These are phyloP conservation scores for Blastobotrys illinoisensis DNA, from an alignment of 1,139 yeast species.

Conservation along the genomic window DNA sequence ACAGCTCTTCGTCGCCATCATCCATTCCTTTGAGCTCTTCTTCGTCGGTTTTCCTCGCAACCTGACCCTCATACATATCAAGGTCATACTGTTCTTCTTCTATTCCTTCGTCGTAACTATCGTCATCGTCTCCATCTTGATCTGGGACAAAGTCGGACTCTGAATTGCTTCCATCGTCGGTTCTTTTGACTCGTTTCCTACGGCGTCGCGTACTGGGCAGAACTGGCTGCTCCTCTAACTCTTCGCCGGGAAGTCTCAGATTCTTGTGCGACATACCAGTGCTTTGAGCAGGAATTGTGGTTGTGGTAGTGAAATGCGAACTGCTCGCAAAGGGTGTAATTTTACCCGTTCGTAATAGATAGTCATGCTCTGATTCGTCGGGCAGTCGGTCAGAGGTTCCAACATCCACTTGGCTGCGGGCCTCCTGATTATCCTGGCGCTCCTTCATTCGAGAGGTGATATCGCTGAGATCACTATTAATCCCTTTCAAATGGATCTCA, in stretches of 20 bases:
- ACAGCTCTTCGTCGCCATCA: slow-evolving; percentile 70
- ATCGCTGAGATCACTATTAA: slow-evolving; percentile 58
- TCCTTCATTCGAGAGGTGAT: slow-evolving; percentile 50
- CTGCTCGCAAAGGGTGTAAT: slow-evolving; percentile 88
- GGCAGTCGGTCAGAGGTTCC: slow-evolving; percentile 39
- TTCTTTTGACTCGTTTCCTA: background rate
- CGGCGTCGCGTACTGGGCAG: background rate
- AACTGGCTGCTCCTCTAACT: slow-evolving; percentile 20
- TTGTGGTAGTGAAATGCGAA: slow-evolving; percentile 41
- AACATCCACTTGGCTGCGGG: slow-evolving; percentile 11
- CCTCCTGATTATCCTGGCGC: slow-evolving; percentile 18
- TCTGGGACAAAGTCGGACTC: slow-evolving; percentile 2
- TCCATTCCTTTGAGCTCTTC: slow-evolving; percentile 49
- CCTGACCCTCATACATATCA: slow-evolving; percentile 2
- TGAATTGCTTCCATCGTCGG: slow-evolving; percentile 4
- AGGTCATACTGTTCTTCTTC: slow-evolving; percentile 24
- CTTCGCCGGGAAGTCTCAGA: slow-evolving; percentile 41
- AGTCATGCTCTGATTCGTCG: slow-evolving; percentile 76
- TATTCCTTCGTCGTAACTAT: slow-evolving; percentile 21
- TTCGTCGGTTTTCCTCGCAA: slow-evolving; percentile 7
- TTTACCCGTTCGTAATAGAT: slow-evolving; percentile 79
- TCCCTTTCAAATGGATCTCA: slow-evolving; percentile 47
- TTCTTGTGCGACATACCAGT: slow-evolving; percentile 38
- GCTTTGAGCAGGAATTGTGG: background rate
- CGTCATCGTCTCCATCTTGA: slow-evolving; percentile 21